Percentiles rank a stretch among this genome's conserved stretches.
Evolutionary conservation across 306 rosid species (phyloP).

Genomic region (Pyrus betulifolia): DNA sequence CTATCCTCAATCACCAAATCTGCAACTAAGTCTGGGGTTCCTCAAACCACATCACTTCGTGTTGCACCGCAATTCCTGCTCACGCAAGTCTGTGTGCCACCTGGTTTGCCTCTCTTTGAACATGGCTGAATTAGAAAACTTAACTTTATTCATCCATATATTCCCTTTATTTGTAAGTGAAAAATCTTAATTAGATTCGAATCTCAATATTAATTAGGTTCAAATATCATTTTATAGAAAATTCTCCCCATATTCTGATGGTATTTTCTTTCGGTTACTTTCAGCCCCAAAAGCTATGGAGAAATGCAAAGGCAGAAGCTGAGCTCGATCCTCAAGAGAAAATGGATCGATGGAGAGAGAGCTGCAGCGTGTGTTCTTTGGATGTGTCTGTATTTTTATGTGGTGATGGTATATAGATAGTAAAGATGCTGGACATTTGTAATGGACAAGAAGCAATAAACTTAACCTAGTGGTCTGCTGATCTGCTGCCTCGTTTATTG

Average conservation of each 20-base stretch:
- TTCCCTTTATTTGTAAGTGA: too few species aligned
- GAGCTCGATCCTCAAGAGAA: slow-evolving; percentile 14
- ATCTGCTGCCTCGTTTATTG: slow-evolving; percentile 51
- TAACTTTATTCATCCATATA: too few species aligned
- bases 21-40: too few species aligned
- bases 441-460: slow-evolving; percentile 67
- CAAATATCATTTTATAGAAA: too few species aligned
- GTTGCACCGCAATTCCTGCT: too few species aligned
- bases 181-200: too few species aligned
- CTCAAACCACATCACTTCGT: too few species aligned
- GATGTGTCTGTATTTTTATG: slow-evolving; percentile 47
- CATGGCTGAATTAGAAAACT: too few species aligned
- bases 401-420: slow-evolving; percentile 55
- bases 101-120: too few species aligned
- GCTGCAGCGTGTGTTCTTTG: slow-evolving; percentile 28
- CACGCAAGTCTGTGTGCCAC: too few species aligned
- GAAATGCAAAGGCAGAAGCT: slow-evolving; percentile 98
- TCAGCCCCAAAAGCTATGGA: slow-evolving; percentile 99
- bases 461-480: slow-evolving; percentile 34
- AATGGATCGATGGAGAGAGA: slow-evolving; percentile 12
- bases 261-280: slow-evolving; percentile 5
- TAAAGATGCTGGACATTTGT: slow-evolving; percentile 35
- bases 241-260: not conserved
- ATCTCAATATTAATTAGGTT: too few species aligned
- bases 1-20: too few species aligned